Conservation (phyloP, 2,329 filamentous ascomycete genomes). For the Botrytis paeoniae region DNA sequence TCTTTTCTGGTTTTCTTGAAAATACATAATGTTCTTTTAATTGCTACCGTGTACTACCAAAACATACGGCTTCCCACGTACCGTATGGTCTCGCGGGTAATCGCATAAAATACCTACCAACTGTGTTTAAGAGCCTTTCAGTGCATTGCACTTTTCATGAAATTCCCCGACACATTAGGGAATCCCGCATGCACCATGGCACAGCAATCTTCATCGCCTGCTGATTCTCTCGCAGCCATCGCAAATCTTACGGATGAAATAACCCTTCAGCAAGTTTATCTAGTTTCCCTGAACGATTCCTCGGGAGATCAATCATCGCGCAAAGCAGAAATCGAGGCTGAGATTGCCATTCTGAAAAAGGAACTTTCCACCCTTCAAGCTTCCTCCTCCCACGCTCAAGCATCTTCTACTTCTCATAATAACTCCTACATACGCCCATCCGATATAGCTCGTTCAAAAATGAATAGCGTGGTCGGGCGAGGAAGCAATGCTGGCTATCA, state of each 20-base stretch:
- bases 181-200: conserved; percentile 10
- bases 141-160: not conserved
- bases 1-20: not conserved
- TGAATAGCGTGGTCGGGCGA: not conserved
- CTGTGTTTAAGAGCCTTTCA: not conserved
- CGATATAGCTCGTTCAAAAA: not conserved
- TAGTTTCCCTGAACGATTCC: conserved; percentile 42
- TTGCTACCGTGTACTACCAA: conserved; percentile 1
- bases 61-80: conserved; percentile 10
- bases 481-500: conserved; percentile 4
- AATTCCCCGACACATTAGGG: not conserved
- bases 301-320: conserved; percentile 25
- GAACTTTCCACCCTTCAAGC: not conserved
- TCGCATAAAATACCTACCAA: conserved; percentile 12
- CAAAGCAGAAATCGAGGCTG: not conserved
- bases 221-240: conserved; percentile 15
- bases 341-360: not conserved
- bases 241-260: conserved; percentile 43
- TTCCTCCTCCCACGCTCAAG: not conserved
- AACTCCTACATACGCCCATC: not conserved
- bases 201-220: conserved; percentile 5
- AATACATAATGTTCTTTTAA: conserved; percentile 1
- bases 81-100: conserved; percentile 4
- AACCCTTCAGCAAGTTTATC: conserved; percentile 43
- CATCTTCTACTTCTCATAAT: not conserved